Evolutionary conservation across 1,284 basidiomycete genomes (phyloP).

Genomic region (Ustilago loliicola): DNA sequence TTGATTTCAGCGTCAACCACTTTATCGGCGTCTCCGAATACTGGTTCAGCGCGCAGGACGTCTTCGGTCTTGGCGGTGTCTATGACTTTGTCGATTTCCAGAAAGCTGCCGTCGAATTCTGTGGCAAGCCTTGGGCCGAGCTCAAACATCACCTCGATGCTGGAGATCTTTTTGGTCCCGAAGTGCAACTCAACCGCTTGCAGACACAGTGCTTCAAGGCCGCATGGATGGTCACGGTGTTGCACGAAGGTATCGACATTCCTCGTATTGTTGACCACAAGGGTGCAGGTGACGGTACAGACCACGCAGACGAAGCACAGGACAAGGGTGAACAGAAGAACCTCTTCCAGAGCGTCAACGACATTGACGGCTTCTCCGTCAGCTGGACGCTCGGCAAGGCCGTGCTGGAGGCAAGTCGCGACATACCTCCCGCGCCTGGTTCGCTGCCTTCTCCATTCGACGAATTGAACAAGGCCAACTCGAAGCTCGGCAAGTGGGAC

Average conservation of each 20-base stretch:
- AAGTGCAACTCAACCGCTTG: slow-evolving; percentile 83
- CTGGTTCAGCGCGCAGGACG: slow-evolving; percentile 98
- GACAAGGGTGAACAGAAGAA: slow-evolving; percentile 64
- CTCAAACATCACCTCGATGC: slow-evolving; percentile 77
- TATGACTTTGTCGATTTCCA: slow-evolving; percentile 98
- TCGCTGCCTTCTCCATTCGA: slow-evolving; percentile 49
- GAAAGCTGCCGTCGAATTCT: slow-evolving; percentile 88
- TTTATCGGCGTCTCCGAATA: slow-evolving; percentile 99
- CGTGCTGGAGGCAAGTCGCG: slow-evolving; percentile 90
- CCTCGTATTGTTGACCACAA: slow-evolving; percentile 85
- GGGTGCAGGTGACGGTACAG: slow-evolving; percentile 58
- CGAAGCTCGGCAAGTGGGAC: slow-evolving; percentile 49
- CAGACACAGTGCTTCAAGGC: slow-evolving; percentile 99
- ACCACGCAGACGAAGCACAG: slow-evolving; percentile 61
- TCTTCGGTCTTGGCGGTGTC: slow-evolving; percentile 91
- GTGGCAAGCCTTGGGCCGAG: slow-evolving; percentile 81
- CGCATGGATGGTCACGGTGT: slow-evolving; percentile 95
- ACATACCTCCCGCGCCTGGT: slow-evolving; percentile 56
- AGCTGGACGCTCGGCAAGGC: slow-evolving; percentile 99
- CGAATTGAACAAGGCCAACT: slow-evolving; percentile 39
- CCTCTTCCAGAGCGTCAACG: slow-evolving; percentile 90
- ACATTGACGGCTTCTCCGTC: slow-evolving; percentile 90
- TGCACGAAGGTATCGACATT: slow-evolving; percentile 95
- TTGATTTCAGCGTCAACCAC: slow-evolving; percentile 86
- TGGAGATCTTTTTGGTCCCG: slow-evolving; percentile 74